phyloP scores from a whole-genome alignment of 1,284 basidiomycete genomes.

The Rhodotorula sp. region DNA sequence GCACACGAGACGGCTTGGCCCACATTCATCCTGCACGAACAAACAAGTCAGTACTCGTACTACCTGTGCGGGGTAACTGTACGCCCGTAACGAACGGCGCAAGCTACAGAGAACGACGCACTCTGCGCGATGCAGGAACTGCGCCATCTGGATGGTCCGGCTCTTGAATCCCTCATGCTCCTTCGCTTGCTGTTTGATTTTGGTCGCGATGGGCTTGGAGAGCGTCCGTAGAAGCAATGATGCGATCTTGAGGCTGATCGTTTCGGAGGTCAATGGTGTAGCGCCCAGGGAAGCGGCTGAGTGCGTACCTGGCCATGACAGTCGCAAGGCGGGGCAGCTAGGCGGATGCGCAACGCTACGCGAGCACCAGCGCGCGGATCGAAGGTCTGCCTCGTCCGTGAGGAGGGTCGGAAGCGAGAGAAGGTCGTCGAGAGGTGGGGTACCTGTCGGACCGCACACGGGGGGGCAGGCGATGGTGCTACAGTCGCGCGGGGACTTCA shows the following conservation, averaged over 20 bases:
- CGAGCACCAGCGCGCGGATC: no score
- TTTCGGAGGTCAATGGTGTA: no score
- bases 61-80: no score
- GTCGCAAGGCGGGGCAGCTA: neutral
- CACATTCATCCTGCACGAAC: conserved; percentile 21
- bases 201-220: conserved; percentile 44
- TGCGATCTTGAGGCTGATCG: conserved; percentile 27
- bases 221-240: conserved; percentile 41
- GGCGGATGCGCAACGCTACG: no score
- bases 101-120: neutral
- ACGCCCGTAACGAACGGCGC: neutral
- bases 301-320: conserved; percentile 6
- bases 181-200: conserved; percentile 43
- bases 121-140: conserved; percentile 30
- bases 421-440: no score
- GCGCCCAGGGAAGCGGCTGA: no score
- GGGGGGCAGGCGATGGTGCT: neutral
- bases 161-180: conserved; percentile 12
- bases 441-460: no score
- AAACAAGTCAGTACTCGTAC: neutral
- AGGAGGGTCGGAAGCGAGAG: no score
- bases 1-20: neutral
- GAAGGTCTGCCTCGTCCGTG: no score
- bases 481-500: neutral
- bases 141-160: conserved; percentile 22